Conservation (phyloP, 768 basidiomycete species). For the Leccinum barrowsii region DNA sequence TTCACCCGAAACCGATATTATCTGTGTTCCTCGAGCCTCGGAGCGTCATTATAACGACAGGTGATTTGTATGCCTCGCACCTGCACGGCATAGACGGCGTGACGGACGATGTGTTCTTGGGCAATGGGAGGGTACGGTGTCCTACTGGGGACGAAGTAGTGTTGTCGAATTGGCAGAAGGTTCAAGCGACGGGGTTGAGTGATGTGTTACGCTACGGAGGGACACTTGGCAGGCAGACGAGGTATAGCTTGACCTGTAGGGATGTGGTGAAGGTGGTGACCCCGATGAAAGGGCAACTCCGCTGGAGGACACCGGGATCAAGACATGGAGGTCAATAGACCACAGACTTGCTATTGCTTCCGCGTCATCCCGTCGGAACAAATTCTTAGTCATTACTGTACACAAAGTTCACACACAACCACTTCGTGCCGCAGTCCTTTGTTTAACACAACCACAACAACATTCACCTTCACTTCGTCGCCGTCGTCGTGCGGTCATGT, state of each 20-base stretch:
- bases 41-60: slow-evolving; percentile 75
- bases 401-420: slow-evolving; percentile 7
- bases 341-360: neutral
- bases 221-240: slow-evolving; percentile 48
- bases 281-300: neutral
- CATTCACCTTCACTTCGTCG: neutral
- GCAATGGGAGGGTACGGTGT: slow-evolving; percentile 16
- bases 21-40: slow-evolving; percentile 82
- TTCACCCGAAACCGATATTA: slow-evolving; percentile 61
- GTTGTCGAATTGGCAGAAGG: slow-evolving; percentile 57
- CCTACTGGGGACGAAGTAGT: slow-evolving; percentile 29
- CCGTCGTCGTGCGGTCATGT: slow-evolving; percentile 11
- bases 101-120: slow-evolving; percentile 45
- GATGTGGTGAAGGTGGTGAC: slow-evolving; percentile 63
- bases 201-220: slow-evolving; percentile 47
- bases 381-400: neutral
- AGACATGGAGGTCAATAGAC: neutral
- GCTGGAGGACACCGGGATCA: neutral
- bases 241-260: slow-evolving; percentile 85
- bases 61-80: slow-evolving; percentile 62
- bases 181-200: slow-evolving; percentile 41
- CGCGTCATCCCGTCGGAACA: neutral
- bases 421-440: neutral
- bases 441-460: neutral
- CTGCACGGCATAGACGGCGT: slow-evolving; percentile 78